Conservation (phyloP, 148 eudicot species). For the Fagopyrum homotropicum region DNA sequence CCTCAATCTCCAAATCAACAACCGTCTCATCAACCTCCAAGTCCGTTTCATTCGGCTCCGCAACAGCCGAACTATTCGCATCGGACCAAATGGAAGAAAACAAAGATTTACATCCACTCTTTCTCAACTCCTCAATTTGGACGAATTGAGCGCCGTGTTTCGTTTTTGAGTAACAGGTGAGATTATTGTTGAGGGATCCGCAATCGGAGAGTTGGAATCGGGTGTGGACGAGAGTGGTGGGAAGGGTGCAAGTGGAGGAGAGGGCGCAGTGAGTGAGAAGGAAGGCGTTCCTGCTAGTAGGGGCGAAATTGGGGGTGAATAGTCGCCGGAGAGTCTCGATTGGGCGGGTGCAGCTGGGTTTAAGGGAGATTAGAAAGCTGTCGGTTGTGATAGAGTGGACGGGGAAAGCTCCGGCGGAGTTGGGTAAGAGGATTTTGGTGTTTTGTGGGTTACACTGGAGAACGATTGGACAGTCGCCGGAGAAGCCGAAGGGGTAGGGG, state of each 20-base stretch:
- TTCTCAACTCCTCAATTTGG: not conserved
- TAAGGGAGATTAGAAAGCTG: not conserved
- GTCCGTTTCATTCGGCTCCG: not conserved
- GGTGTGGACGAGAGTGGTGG: not conserved
- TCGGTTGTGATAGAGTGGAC: not conserved
- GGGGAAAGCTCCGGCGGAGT: not conserved
- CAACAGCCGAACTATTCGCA: not conserved
- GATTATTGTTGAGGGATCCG: not conserved
- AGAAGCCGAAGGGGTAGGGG: conserved; percentile 9
- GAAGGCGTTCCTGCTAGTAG: conserved; percentile 7
- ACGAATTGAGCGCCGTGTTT: not conserved
- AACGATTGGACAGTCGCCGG: not conserved
- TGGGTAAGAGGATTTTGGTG: not conserved
- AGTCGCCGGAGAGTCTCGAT: not conserved
- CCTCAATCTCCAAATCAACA: not conserved
- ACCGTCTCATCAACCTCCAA: not conserved
- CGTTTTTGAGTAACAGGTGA: not conserved
- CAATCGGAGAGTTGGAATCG: conserved; percentile 2
- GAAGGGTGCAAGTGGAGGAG: not conserved
- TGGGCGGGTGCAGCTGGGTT: not conserved
- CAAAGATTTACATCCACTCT: not conserved
- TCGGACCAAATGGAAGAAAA: conserved; percentile 5
- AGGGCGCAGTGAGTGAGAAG: not conserved
- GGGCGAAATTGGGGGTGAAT: not conserved
- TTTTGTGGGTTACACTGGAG: not conserved